Conservation (phyloP, 306 rosid genomes). For the Prunus mume region DNA sequence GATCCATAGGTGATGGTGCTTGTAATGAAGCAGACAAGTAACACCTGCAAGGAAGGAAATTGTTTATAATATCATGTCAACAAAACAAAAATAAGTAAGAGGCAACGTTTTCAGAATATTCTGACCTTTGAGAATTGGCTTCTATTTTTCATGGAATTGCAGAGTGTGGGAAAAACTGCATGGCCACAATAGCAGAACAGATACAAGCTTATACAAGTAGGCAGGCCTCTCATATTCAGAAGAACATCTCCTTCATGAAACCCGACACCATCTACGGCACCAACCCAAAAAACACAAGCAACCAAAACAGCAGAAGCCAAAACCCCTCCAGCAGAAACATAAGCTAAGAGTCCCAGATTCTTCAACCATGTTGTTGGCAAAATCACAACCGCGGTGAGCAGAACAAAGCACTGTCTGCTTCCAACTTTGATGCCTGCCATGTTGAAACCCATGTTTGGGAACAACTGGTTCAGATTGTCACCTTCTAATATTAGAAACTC, state of each 20-base stretch:
- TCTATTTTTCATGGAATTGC: conserved; percentile 57
- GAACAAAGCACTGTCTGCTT: conserved; percentile 43
- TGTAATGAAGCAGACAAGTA: conserved; percentile 47
- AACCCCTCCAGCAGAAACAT: conserved; percentile 65
- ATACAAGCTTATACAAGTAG: conserved; percentile 51
- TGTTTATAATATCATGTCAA: neutral
- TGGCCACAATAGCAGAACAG: conserved; percentile 62
- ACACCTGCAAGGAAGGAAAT: conserved; percentile 39
- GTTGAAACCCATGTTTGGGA: conserved; percentile 40
- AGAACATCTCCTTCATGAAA: conserved; percentile 36
- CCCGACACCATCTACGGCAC: conserved; percentile 56
- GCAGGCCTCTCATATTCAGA: conserved; percentile 34
- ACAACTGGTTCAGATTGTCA: conserved; percentile 55
- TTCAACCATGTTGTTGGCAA: conserved; percentile 72
- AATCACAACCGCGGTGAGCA: conserved; percentile 43
- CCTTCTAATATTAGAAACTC: conserved; percentile 70
- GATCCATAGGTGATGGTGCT: conserved; percentile 54
- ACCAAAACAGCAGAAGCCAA: conserved; percentile 46
- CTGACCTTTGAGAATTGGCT: conserved; percentile 56
- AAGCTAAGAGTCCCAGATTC: conserved; percentile 51
- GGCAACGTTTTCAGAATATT: neutral
- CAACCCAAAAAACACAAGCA: conserved; percentile 49
- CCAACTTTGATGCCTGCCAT: conserved; percentile 30
- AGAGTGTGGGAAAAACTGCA: conserved; percentile 59
- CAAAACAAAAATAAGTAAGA: neutral